phyloP scores from a whole-genome alignment of 345 rosid species.

The Rhodomyrtus tomentosa region DNA sequence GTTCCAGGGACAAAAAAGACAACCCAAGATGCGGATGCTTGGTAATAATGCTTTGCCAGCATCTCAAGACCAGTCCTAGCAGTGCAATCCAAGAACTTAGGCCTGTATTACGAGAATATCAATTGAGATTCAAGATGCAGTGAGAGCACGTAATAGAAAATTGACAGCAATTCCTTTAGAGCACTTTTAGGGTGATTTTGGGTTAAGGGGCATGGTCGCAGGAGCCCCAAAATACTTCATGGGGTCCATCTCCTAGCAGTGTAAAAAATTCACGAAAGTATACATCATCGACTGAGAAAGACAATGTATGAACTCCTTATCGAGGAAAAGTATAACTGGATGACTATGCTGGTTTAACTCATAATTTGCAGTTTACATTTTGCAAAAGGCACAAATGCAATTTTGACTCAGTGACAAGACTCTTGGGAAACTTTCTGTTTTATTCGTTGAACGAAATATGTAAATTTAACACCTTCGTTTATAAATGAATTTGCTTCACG shows the following conservation, averaged over 20 bases:
- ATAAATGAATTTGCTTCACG: neutral
- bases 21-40: slow-evolving; percentile 88
- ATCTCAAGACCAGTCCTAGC: slow-evolving; percentile 93
- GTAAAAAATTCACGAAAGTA: neutral
- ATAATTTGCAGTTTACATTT: neutral
- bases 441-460: neutral
- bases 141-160: neutral
- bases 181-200: neutral
- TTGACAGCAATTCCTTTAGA: neutral
- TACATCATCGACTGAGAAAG: neutral
- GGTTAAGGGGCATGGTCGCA: neutral
- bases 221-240: neutral
- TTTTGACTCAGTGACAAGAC: neutral
- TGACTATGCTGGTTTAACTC: neutral
- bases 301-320: neutral
- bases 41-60: slow-evolving; percentile 92
- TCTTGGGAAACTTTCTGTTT: neutral
- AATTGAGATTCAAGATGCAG: neutral
- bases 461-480: neutral
- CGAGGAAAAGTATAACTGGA: neutral
- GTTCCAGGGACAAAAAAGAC: slow-evolving; percentile 89
- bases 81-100: slow-evolving; percentile 88
- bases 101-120: slow-evolving; percentile 36
- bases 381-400: neutral
- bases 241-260: neutral